Evolutionary conservation across 208 protist species (phyloP).

Genomic region (Acanthamoeba triangularis): DNA sequence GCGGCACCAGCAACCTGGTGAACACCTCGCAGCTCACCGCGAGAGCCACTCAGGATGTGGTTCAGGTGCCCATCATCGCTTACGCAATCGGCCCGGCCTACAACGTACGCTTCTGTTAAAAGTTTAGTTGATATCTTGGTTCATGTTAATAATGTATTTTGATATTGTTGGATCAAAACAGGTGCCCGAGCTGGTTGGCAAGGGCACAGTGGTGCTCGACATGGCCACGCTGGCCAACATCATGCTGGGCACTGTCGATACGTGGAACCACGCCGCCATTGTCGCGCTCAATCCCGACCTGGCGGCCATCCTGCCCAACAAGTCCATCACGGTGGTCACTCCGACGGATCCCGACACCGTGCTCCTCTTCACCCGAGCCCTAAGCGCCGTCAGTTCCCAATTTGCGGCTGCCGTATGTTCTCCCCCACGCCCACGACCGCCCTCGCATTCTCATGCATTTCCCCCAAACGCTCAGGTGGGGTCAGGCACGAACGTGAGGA

Average conservation of each 20-base stretch:
- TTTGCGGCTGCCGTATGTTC: background rate
- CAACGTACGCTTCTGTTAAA: constrained; percentile 24
- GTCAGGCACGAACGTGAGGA: background rate
- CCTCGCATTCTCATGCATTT: background rate
- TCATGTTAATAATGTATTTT: background rate
- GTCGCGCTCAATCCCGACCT: background rate
- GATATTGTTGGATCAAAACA: background rate
- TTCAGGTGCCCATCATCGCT: background rate
- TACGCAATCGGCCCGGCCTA: constrained; percentile 21
- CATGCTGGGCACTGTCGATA: constrained; percentile 20
- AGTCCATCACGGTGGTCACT: constrained; percentile 13
- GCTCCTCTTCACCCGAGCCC: background rate
- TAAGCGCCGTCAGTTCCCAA: background rate
- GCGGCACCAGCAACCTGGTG: background rate
- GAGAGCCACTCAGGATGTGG: background rate
- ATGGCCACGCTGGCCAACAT: background rate
- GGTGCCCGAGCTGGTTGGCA: background rate
- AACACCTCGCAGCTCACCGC: background rate
- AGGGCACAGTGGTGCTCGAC: background rate
- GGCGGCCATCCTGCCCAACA: background rate
- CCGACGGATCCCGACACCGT: background rate
- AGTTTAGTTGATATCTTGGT: background rate
- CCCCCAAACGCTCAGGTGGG: background rate
- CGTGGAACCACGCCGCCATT: constrained; percentile 28
- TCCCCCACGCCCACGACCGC: background rate